Conservation (phyloP, 2,329 filamentous ascomycete genomes). For the Leptographium lundbergii region DNA sequence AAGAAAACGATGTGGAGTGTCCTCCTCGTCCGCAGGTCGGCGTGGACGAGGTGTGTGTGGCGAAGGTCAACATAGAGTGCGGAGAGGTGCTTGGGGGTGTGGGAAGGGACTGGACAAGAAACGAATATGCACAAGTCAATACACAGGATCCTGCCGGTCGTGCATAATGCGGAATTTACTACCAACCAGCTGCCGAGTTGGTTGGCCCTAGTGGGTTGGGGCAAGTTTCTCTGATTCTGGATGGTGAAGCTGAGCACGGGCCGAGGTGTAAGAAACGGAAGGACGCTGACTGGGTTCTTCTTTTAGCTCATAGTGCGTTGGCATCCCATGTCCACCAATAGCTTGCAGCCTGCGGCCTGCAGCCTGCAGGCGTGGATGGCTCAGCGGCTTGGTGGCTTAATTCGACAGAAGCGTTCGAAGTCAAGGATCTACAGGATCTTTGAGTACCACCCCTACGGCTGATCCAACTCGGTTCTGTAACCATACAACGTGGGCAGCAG, state of each 20-base stretch:
- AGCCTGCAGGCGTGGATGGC: not conserved
- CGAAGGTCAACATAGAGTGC: not conserved
- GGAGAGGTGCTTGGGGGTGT: not conserved
- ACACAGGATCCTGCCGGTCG: not conserved
- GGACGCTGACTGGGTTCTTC: not conserved
- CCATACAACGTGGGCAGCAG: not conserved
- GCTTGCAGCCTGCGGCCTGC: not conserved
- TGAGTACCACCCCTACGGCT: not conserved
- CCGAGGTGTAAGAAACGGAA: not conserved
- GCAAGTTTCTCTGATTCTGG: not conserved
- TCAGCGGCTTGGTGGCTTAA: not conserved
- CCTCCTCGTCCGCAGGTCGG: not conserved
- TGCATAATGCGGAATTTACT: not conserved
- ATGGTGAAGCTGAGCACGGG: not conserved
- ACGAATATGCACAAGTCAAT: not conserved
- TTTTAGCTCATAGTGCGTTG: not conserved
- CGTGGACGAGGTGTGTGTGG: not conserved
- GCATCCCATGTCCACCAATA: not conserved
- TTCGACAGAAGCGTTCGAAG: not conserved
- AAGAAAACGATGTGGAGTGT: not conserved
- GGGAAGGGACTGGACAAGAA: not conserved
- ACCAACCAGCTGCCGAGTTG: not conserved
- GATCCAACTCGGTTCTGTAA: not conserved
- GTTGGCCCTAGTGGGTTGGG: not conserved
- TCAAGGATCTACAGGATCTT: not conserved